These are phyloP conservation scores for Pharus latifolius DNA, from an alignment of 176 grass and related monocot species.

Conservation along the genomic window DNA sequence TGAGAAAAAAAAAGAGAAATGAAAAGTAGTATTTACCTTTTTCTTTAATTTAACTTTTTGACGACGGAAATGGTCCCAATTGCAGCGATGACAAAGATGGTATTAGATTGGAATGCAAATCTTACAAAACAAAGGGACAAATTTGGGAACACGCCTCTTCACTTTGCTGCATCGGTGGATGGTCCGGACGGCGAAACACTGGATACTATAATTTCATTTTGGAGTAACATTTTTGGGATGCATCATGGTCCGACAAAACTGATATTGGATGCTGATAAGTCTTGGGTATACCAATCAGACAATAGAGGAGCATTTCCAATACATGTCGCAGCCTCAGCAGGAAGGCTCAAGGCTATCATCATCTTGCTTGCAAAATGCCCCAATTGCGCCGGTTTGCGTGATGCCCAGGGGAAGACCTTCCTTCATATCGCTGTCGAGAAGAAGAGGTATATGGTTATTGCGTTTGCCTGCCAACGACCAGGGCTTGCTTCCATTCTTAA, in stretches of 20 bases:
- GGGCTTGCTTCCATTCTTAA: background rate
- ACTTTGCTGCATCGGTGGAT: conserved; percentile 1
- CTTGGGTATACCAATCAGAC: background rate
- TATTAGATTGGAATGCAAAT: conserved; percentile 10
- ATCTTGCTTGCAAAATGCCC: background rate
- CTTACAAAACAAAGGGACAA: conserved; percentile 1
- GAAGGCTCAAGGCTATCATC: background rate
- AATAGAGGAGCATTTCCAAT: conserved; percentile 2
- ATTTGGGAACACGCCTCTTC: conserved; percentile 1
- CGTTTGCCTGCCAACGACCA: background rate
- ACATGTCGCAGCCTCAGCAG: conserved; percentile 3
- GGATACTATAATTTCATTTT: too few species aligned
- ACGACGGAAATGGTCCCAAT: background rate
- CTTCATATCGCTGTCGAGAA: background rate
- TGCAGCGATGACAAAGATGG: conserved; percentile 6
- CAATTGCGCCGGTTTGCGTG: background rate
- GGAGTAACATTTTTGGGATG: background rate
- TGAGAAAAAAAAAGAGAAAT: background rate
- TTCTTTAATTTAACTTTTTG: background rate
- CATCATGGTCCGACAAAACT: background rate
- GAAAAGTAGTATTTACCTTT: too few species aligned
- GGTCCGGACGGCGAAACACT: too few species aligned
- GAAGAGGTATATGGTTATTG: background rate
- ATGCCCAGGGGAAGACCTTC: conserved; percentile 4
- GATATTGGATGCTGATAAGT: background rate